Base-by-base conservation (phyloP, 129 eudicot species). In the Rutidosis leptorrhynchoides region DNA sequence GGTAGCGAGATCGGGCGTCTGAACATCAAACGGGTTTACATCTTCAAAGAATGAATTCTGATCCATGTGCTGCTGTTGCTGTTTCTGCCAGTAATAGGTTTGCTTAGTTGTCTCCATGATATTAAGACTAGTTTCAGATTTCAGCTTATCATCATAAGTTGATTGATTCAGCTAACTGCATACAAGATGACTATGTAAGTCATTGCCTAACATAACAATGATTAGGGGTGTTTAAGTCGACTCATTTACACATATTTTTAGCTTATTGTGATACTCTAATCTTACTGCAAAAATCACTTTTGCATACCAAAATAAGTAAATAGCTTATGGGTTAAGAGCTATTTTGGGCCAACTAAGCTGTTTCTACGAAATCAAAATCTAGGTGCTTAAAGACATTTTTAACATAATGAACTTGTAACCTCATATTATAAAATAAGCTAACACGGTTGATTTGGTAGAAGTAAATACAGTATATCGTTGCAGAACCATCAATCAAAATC, bases 81-180 rank as follows among this genome's bases (percentile, higher is more conserved):
- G 43, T 32, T 16, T 55, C 23, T 7, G 78, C 81, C 77, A 70
- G 51, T 71, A 76, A 73, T 71, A 66, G 14, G 80, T 64, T 64
- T 27, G 79, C 12, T 67, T 58, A 67, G 83, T 79, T 25, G 84
- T 28, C 62, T 74, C 68, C 84, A 81, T 70, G 15, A 21, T 49
- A 35, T 24, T 25, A 45, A 55, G 12, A 40, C 29, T 23, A 68
- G 64, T 17, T 42, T 48, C 42, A 22, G 68, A 60, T 12, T 29
- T 32, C 17, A 59, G 20, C 33, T 69, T 6, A 37, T 19, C 17
- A 63, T 33, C 65, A 64, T 28, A 66, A 30, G 49, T 21, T 32
- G 58, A 42, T n/a, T 42, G 65, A 55, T 26, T 73, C 61, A 12
- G 5, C 67, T 25, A 54, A 19, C 55, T 64, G 57, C 64, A 64